Base-by-base conservation (phyloP, 2,329 filamentous ascomycete species). In the Xylaria digitata region DNA sequence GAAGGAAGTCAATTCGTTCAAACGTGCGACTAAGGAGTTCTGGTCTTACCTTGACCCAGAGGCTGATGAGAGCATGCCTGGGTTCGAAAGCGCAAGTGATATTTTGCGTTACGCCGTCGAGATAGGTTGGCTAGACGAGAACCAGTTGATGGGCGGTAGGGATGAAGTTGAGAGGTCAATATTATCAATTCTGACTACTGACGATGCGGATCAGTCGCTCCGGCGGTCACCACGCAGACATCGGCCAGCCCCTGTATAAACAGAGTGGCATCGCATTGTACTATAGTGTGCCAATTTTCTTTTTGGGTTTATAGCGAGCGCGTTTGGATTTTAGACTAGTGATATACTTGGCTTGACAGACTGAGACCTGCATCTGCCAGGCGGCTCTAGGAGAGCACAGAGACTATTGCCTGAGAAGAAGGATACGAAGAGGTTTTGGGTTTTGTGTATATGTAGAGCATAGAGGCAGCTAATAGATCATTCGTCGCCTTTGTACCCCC, bases 51-150 rank as follows among this genome's bases (percentile, higher is more conserved):
- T 90, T 34, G 78, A 87, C 71, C 85, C 86, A 0, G 81, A 84
- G 0, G 85, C 86, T 1, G 80, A 79, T 23, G 78, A 80, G 6
- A 76, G 75, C 11, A 75, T 85, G 3, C 82, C 86, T 7, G 83
- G 82, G 37, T 89, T 89, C 71, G 81, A 81, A 2, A 84, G 83
- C 54, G 86, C 87, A 1, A 86, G 82, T 13, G 86, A 88, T 66
- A 80, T 88, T 19, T 84, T 89, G 37, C 79, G 82, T 56, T 89
- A 87, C 72, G 85, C 85, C 3, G 80, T 87, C 11, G 86, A 89
- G 75, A 81, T 84, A 0, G 86, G 85, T 6, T 89, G 87, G 87
- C 78, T 89, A 50, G 81, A 79, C 1, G 82, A 85, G 71, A 81
- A 81, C 19, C 86, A 89, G 75, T 74, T 89, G 46, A 75, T 80